A percentile compares a stretch with the other conserved stretches of the same genome.
These are phyloP conservation scores for Chytridium lagenaria DNA, from an alignment of 371 early-diverging fungal species.

Conservation along the genomic window DNA sequence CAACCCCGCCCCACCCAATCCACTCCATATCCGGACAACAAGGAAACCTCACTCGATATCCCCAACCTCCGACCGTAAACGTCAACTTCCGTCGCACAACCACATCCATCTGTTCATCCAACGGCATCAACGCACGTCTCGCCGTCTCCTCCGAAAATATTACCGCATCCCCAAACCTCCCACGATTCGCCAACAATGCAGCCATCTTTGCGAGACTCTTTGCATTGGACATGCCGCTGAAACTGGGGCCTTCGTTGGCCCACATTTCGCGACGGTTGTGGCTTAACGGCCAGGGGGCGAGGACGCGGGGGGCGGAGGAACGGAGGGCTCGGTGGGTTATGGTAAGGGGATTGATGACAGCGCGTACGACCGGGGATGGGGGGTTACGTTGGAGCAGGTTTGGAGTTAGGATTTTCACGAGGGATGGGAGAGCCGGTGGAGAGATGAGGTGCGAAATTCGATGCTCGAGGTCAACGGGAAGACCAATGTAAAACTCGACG, in stretches of 20 bases:
- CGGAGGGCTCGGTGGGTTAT: conserved; percentile 34
- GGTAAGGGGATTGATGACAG: conserved; percentile 55
- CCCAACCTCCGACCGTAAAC: conserved; percentile 45
- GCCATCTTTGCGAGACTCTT: conserved; percentile 66
- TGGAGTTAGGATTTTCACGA: conserved; percentile 56
- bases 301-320: conserved; percentile 34
- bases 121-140: conserved; percentile 26
- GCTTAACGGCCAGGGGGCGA: conserved; percentile 40
- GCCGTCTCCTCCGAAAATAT: conserved; percentile 35
- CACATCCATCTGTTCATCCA: conserved; percentile 31
- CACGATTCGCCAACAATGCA: conserved; percentile 72
- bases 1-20: conserved; percentile 64
- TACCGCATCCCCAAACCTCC: conserved; percentile 50
- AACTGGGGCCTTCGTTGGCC: conserved; percentile 43
- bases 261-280: conserved; percentile 44
- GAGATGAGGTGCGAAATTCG: conserved; percentile 55
- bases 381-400: conserved; percentile 36
- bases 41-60: conserved; percentile 40
- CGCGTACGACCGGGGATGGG: conserved; percentile 27
- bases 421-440: conserved; percentile 51
- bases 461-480: conserved; percentile 50
- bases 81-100: conserved; percentile 38
- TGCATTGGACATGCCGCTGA: conserved; percentile 60
- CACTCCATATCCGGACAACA: conserved; percentile 49
- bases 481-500: conserved; percentile 65